Conservation (phyloP, 352 stramenopile species). For the Phytophthora kernoviae region DNA sequence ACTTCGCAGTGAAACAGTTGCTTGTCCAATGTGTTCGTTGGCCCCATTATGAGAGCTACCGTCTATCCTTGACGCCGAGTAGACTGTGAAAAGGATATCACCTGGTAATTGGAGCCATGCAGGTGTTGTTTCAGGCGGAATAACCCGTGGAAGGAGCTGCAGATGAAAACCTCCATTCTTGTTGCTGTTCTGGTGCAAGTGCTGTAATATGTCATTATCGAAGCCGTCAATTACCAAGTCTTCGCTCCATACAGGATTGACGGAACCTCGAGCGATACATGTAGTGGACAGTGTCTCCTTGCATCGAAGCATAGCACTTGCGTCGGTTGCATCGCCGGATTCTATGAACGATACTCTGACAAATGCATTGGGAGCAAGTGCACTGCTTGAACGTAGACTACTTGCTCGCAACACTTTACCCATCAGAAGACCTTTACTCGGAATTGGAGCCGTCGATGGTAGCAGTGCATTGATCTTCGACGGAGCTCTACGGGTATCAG, state of each 20-base stretch:
- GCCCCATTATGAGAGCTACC: constrained; percentile 10
- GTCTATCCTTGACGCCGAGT: constrained; percentile 26
- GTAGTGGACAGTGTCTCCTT: constrained; percentile 60
- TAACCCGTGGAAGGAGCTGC: constrained; percentile 43
- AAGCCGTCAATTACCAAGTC: constrained; percentile 9
- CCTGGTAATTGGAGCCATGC: constrained; percentile 59
- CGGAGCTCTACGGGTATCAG: not conserved
- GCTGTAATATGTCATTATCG: not conserved
- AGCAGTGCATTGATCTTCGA: not conserved
- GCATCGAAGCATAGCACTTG: constrained; percentile 65
- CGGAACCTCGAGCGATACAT: constrained; percentile 14
- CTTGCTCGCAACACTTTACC: constrained; percentile 51
- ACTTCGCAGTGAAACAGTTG: constrained; percentile 40
- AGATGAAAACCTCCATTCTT: constrained; percentile 45
- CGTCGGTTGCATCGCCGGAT: constrained; percentile 21
- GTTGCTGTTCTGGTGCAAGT: no score
- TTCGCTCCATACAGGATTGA: constrained; percentile 57
- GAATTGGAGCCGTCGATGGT: constrained; percentile 10
- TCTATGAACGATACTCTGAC: constrained; percentile 65
- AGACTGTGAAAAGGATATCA: constrained; percentile 69
- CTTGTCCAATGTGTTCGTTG: constrained; percentile 65
- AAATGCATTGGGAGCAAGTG: constrained; percentile 39
- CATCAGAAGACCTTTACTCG: constrained; percentile 43
- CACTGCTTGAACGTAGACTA: constrained; percentile 27
- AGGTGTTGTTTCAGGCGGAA: constrained; percentile 16